Base-by-base conservation (phyloP, 129 eudicot species). In the Saposhnikovia divaricata region DNA sequence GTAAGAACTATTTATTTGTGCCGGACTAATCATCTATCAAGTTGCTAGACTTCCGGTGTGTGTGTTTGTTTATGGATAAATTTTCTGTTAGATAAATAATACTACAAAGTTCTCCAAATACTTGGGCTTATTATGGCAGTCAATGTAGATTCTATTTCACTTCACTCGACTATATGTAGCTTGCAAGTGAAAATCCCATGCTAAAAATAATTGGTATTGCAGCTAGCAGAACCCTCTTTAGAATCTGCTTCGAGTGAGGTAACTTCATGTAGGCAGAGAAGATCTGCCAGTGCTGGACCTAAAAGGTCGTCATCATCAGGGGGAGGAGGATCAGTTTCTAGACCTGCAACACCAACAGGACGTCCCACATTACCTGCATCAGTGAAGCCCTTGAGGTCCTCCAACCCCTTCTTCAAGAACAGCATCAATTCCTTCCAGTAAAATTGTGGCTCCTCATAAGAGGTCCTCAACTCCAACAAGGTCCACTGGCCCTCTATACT, bases 371-470 rank as follows among this genome's bases (percentile, higher is more conserved):
- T 78, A 63, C 82, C 94, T 77, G 83, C 87, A 79, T 76, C 74
- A 79, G 48, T 85, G 50, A 91, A 85, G 79, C 80, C 90, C 50
- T 75, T 81, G 18, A 86, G 92, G 81, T 51, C 94, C n/a, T 88
- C 94, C 43, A 88, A n/a, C 90, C 48, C 93, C 97, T 74, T 87
- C 91, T 50, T 80, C 88, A 59, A 84, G 92, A 27, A 75, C 89
- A 38, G 42, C 89, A n/a, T 59, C 34, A 31, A 27, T 81, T 80
- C 75, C 91, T 21, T 69, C 96, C 44, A 84, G 78, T 39, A 89
- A 89, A 78, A 78, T 89, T 71, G 31, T 42, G 59, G 83, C 87
- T 81, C 84, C 90, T 34, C 66, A 77, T 47, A 81, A 78, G 68
- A 84, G 89, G 44, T 82, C 92, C 80, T 84, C 88, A 82, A 86